Base-by-base conservation (phyloP, 2,329 filamentous ascomycete species). In the Ophioceras dolichostomum region DNA sequence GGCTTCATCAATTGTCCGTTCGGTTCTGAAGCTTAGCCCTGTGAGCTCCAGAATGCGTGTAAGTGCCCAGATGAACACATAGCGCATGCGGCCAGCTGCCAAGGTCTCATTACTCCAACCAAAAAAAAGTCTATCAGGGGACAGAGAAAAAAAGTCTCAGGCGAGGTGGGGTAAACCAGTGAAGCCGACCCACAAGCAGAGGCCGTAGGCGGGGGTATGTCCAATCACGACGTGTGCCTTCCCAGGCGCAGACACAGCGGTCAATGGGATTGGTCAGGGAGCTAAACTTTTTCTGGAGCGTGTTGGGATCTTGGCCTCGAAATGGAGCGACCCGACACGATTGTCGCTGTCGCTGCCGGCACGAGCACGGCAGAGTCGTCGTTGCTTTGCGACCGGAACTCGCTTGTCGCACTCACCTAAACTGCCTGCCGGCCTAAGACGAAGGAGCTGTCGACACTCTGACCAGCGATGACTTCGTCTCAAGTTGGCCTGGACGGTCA, bases 391-490 rank as follows among this genome's bases (percentile, higher is more conserved):
- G n/a, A n/a, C n/a, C n/a, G n/a, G n/a, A n/a, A n/a, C n/a, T n/a
- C n/a, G n/a, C n/a, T 26, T 26, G 22, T 12, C 22, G 22, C 22
- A 26, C 12, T 26, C 22, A 26, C 22, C 7, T 26, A 7, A 12
- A 26, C 37, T 31, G 32, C 36, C 47, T 41, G 43, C 48, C 48
- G 45, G 27, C 21, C 10, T 24, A 45, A 57, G 68, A 64, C 67
- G 68, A 69, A 72, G 61, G 67, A 72, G 68, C 69, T 70, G 67
- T 67, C 56, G 48, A 44, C 38, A 37, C 42, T 43, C 51, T 53
- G 56, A 65, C 60, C 58, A 73, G 70, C 68, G 68, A 73, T 74
- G 70, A 72, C 67, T 71, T 74, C 69, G 70, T 70, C 68, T 53
- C 61, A 61, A 55, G 61, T 55, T 55, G 60, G 59, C 57, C 58